Evolutionary conservation across 2,329 filamentous ascomycete genomes (phyloP).

Genomic region (Aspergillus sp.): DNA sequence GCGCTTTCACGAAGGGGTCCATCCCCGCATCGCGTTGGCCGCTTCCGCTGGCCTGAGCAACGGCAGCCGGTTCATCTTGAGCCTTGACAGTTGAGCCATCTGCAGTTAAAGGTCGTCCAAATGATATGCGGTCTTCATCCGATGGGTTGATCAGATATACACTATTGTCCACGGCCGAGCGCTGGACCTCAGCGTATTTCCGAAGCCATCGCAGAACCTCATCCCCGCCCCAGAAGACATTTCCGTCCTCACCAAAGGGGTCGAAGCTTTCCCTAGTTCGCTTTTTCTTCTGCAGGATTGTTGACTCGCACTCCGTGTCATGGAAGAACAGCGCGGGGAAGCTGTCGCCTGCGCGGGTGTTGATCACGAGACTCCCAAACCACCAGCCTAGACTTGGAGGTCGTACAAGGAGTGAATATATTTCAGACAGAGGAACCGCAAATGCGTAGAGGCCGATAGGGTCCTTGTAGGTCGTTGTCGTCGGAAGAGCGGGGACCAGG

Average conservation of each 20-base stretch:
- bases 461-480: constrained; percentile 72
- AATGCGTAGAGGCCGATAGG: constrained; percentile 83
- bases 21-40: constrained; percentile 67
- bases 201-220: constrained; percentile 90
- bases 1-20: constrained; percentile 89
- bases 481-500: constrained; percentile 87
- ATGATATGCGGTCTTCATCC: constrained; percentile 78
- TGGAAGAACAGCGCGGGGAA: constrained; percentile 98
- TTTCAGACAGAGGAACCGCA: constrained; percentile 81
- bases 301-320: constrained; percentile 93
- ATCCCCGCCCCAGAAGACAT: constrained; percentile 95
- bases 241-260: constrained; percentile 77
- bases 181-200: constrained; percentile 78
- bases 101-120: constrained; percentile 56
- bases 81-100: constrained; percentile 43
- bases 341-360: constrained; percentile 84
- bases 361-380: constrained; percentile 95
- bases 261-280: constrained; percentile 82
- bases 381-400: constrained; percentile 97
- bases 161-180: constrained; percentile 82
- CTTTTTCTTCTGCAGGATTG: constrained; percentile 90
- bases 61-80: constrained; percentile 36
- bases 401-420: constrained; percentile 86
- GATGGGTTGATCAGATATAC: constrained; percentile 88
- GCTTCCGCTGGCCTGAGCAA: constrained; percentile 33